Percentiles rank a stretch among this genome's conserved stretches.
Evolutionary conservation across 768 basidiomycete species (phyloP).

Genomic region (Hysterangium stoloniferum): DNA sequence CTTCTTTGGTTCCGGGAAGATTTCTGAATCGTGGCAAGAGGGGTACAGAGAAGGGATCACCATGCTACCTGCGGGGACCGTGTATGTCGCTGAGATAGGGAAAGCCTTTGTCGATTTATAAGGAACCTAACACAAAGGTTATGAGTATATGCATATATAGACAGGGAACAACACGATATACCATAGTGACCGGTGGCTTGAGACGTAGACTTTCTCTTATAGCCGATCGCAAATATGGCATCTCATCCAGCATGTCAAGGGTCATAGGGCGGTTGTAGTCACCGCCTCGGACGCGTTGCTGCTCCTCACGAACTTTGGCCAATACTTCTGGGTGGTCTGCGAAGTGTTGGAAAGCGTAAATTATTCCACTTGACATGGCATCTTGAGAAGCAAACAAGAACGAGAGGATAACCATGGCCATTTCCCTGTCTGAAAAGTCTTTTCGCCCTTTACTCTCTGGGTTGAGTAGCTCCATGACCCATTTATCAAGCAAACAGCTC

Average conservation of each 20-base stretch:
- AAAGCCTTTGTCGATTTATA: slow-evolving; percentile 85
- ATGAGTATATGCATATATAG: not conserved
- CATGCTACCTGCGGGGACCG: slow-evolving; percentile 86
- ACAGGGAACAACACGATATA: slow-evolving; percentile 25
- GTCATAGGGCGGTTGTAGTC: slow-evolving; percentile 72
- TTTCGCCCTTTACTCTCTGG: slow-evolving; percentile 63
- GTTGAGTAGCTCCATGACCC: slow-evolving; percentile 69
- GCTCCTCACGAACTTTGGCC: slow-evolving; percentile 86
- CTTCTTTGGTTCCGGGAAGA: slow-evolving; percentile 80
- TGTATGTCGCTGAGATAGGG: slow-evolving; percentile 88
- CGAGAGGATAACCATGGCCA: slow-evolving; percentile 94
- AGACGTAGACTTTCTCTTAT: slow-evolving; percentile 91
- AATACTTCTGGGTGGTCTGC: slow-evolving; percentile 87
- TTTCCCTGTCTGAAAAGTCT: slow-evolving; percentile 90
- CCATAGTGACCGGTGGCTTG: slow-evolving; percentile 96
- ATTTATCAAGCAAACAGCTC: slow-evolving; percentile 87
- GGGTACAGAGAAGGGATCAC: slow-evolving; percentile 91
- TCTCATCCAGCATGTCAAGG: slow-evolving; percentile 83
- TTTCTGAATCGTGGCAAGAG: slow-evolving; percentile 81
- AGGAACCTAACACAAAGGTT: slow-evolving; percentile 56
- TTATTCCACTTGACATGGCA: slow-evolving; percentile 95
- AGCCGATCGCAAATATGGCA: slow-evolving; percentile 87
- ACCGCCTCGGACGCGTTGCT: slow-evolving; percentile 72
- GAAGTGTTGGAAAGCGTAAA: slow-evolving; percentile 94
- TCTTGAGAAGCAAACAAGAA: slow-evolving; percentile 97